Evolutionary conservation across 2,329 filamentous ascomycete species (phyloP), one percentile per base, ranked within the genome.

Genomic region (Hypoxylon sp.): DNA sequence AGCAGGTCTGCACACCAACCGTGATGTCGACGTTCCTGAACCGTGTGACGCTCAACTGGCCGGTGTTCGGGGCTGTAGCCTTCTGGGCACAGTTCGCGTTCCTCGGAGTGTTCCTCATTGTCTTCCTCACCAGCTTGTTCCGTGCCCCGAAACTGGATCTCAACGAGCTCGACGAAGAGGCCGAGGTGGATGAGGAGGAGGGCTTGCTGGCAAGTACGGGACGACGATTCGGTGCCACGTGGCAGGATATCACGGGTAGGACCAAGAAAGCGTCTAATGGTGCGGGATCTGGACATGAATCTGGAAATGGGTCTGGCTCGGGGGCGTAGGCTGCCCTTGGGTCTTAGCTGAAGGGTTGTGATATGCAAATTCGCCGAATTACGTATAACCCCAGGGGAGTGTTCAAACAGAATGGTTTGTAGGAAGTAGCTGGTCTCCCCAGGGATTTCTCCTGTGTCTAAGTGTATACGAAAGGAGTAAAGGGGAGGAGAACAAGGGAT

Each of bases 61-160:
- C 96, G 5, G 93, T 97, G 76, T 97, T 99, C 75, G 96, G 96
- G 9, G 89, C 91, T 9, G 82, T 98, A n/a, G 87, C 93, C 71
- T 99, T 98, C 79, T 99, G 94, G 94, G 92, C 94, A 0, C 96
- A 99, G 74, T 98, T 97, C 76, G 91, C 87, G 11, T 98, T 99
- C 81, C 80, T 99, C 45, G 91, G 80, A 32, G 84, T 97, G 19
- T 97, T 97, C 78, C 78, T 97, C 8, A 80, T 97, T 58, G 90
- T 97, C 11, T 92, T 97, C 72, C 63, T 93, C 21, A 91, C 92
- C 0, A 88, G 91, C 2, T 81, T 97, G 0, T 90, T 98, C 84
- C 89, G 91, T 43, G 89, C 93, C 1, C 94, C 95, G 0, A 90
- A 86, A 74, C 79, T 97, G 34, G 88, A 95, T 72, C 84, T 95